Evolutionary conservation across 257 asterid species (phyloP), one percentile per base, ranked within the genome.

Genomic region (Fraxinus anomala): DNA sequence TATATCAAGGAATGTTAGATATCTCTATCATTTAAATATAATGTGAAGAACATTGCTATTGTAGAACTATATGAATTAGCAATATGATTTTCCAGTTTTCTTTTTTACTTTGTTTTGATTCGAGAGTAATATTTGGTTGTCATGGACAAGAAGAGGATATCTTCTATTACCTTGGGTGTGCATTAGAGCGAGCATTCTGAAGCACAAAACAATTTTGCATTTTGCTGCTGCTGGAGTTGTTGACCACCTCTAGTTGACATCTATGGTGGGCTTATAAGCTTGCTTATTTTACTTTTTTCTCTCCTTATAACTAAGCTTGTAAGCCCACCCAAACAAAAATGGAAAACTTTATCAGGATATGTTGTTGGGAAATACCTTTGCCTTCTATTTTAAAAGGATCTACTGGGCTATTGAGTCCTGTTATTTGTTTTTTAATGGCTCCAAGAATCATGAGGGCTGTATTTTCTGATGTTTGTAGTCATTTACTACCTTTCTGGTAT

Each of bases 131-230:
- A 59, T 78, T 63, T 54, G 47, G 65, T 77, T 51, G 56, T 40
- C 44, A 31, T 49, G 72, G 59, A 33, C 30, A 36, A 68, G 74
- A 37, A 42, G 30, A 72, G 19, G 68, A 30, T 56, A 17, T 72
- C 26, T 68, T 44, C 76, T 72, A 73, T 17, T 69, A 59, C 61
- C 66, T 80, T 23, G 68, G 80, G 56, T 74, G 73, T 63, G 47
- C 56, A 49, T 72, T 67, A 49, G 56, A 75, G 73, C 12, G 49
- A 65, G 74, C 67, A 59, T 66, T 44, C 40, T 82, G 75, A 78
- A 77, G 71, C 61, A 19, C 49, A 31, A 31, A 10, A 56, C 16
- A 37, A 73, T 31, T 66, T 4, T 26, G 49, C 78, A 79, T 39
- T 61, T 68, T 51, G 42, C 56, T 24, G 51, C 36, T 75, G n/a